phyloP scores from a whole-genome alignment of 1,139 yeast genomes.

The Sugiyamaella grinbergsii region DNA sequence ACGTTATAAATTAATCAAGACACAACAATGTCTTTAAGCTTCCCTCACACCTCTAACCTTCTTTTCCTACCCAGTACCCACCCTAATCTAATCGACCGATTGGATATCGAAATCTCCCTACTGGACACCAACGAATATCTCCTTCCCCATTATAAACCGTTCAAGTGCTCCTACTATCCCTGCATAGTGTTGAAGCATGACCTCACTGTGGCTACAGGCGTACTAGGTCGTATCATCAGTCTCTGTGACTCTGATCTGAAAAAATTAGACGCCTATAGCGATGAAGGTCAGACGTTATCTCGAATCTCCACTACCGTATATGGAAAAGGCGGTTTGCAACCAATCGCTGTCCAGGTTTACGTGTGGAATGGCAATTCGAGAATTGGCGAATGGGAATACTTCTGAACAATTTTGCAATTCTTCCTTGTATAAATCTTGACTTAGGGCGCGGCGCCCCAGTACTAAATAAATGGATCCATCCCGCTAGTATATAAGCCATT shows the following conservation, averaged over 20 bases:
- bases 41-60: background rate
- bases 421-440: too few relatives aligned
- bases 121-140: background rate
- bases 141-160: constrained; percentile 2
- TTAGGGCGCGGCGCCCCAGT: too few relatives aligned
- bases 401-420: constrained; percentile 38
- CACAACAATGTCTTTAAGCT: background rate
- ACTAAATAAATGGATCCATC: constrained; percentile 49
- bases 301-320: constrained; percentile 16
- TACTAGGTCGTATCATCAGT: constrained; percentile 6
- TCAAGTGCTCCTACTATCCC: constrained; percentile 6
- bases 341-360: constrained; percentile 21
- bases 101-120: background rate
- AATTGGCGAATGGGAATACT: constrained; percentile 30
- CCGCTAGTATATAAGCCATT: constrained; percentile 47
- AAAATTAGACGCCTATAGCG: constrained; percentile 22
- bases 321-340: background rate
- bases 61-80: background rate
- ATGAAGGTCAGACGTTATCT: constrained; percentile 23
- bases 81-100: background rate
- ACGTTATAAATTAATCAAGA: too few relatives aligned
- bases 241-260: constrained; percentile 1
- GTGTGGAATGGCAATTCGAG: constrained; percentile 31
- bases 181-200: background rate
- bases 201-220: background rate